A percentile compares a stretch with the other conserved stretches of the same genome.
These are phyloP conservation scores for Candida morakotiae DNA, from an alignment of 805 yeast genomes.

Conservation along the genomic window DNA sequence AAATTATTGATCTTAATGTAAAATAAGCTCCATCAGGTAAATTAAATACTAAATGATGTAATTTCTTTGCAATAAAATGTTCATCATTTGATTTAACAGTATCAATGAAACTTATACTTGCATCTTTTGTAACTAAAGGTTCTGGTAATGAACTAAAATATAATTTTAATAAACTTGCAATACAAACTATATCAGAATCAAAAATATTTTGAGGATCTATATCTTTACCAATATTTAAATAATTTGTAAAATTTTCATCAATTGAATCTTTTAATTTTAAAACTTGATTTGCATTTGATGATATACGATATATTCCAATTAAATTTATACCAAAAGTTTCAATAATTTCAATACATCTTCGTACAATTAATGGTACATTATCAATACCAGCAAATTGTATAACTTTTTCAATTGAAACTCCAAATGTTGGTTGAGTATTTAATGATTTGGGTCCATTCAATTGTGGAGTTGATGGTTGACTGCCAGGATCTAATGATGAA, in stretches of 20 bases:
- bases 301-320: constrained; percentile 87
- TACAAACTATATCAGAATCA: constrained; percentile 79
- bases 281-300: constrained; percentile 73
- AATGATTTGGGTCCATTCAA: constrained; percentile 33
- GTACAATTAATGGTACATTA: constrained; percentile 86
- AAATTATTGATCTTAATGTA: constrained; percentile 77
- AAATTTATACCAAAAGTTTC: constrained; percentile 80
- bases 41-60: constrained; percentile 84
- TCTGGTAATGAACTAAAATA: constrained; percentile 86
- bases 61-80: constrained; percentile 56
- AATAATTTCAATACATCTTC: constrained; percentile 80
- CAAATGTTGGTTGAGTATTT: constrained; percentile 57
- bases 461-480: constrained; percentile 24
- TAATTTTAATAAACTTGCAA: constrained; percentile 82
- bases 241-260: constrained; percentile 70
- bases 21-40: constrained; percentile 94
- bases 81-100: constrained; percentile 54
- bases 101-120: constrained; percentile 58
- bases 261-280: constrained; percentile 69
- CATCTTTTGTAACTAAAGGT: constrained; percentile 68
- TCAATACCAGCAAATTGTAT: constrained; percentile 79
- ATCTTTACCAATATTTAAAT: constrained; percentile 37
- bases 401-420: constrained; percentile 73
- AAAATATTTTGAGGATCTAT: constrained; percentile 43
- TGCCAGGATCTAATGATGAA: constrained; percentile 26